A percentile compares a stretch with the other conserved stretches of the same genome.
phyloP scores from a whole-genome alignment of 129 eudicot genomes.

The Flaveria sonorensis region DNA sequence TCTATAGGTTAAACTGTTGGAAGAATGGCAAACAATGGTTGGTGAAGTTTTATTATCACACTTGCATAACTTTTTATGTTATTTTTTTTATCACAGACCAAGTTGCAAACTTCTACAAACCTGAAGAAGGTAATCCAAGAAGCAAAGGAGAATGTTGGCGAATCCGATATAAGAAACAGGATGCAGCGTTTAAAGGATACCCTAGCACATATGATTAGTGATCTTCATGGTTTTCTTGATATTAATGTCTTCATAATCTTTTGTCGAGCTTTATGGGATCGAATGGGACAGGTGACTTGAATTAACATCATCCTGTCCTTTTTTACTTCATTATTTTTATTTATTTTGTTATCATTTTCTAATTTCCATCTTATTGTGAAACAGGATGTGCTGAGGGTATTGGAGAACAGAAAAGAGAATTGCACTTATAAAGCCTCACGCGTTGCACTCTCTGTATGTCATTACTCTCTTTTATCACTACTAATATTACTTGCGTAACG shows the following conservation, averaged over 20 bases:
- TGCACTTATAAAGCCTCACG: slow-evolving; percentile 66
- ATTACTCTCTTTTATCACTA: background rate
- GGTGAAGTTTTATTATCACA: background rate
- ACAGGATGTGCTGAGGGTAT: slow-evolving; percentile 63
- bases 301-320: background rate
- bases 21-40: background rate
- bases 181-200: slow-evolving; percentile 75
- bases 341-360: background rate
- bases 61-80: background rate
- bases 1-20: background rate
- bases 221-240: background rate
- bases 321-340: background rate
- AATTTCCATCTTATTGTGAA: background rate
- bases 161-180: slow-evolving; percentile 52
- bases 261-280: slow-evolving; percentile 28
- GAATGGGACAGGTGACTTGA: slow-evolving; percentile 69
- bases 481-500: background rate
- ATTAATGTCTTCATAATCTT: background rate
- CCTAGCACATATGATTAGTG: slow-evolving; percentile 27
- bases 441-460: slow-evolving; percentile 69
- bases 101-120: slow-evolving; percentile 59
- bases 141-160: slow-evolving; percentile 54
- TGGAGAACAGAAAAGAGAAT: slow-evolving; percentile 63
- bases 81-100: slow-evolving; percentile 45
- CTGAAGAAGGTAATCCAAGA: slow-evolving; percentile 79